phyloP scores from a whole-genome alignment of 768 basidiomycete species.

The Tylopilus balloui region DNA sequence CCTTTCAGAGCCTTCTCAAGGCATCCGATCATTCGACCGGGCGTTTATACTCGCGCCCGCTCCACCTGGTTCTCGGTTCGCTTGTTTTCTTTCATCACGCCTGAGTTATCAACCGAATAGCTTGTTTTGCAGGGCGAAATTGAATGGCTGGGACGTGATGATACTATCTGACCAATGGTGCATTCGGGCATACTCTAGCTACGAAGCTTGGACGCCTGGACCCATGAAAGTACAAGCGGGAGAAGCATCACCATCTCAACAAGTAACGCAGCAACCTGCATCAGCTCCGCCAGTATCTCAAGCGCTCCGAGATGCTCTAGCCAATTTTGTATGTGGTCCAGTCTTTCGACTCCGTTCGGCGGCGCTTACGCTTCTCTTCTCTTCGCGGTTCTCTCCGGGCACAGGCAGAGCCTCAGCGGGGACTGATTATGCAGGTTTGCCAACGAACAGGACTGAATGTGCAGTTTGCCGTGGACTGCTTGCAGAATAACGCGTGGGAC shows the following conservation, averaged over 20 bases:
- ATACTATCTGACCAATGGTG: constrained; percentile 87
- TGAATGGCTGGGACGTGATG: constrained; percentile 83
- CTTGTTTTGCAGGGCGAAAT: constrained; percentile 53
- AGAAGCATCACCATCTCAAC: constrained; percentile 22
- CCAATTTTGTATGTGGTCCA: constrained; percentile 49
- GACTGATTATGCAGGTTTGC: constrained; percentile 65
- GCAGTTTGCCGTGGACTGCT: constrained; percentile 77
- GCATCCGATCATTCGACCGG: constrained; percentile 89
- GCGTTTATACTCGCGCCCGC: constrained; percentile 85
- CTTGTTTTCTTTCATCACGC: constrained; percentile 13
- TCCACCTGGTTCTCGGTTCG: constrained; percentile 77
- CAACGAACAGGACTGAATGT: constrained; percentile 75
- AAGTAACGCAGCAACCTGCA: constrained; percentile 16
- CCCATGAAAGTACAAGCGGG: constrained; percentile 67
- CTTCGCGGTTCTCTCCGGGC: constrained; percentile 9
- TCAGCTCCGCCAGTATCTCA: constrained; percentile 34
- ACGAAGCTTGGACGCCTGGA: constrained; percentile 74
- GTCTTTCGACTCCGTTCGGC: constrained; percentile 6
- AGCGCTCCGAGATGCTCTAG: constrained; percentile 47
- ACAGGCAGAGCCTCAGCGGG: constrained; percentile 68
- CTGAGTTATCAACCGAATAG: constrained; percentile 6
- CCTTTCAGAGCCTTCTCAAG: constrained; percentile 59
- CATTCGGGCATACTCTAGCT: constrained; percentile 79
- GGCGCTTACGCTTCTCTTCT: constrained; percentile 3
- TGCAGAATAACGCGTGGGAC: constrained; percentile 84